Conservation (phyloP, 768 basidiomycete genomes). For the Lentinus brumalis region DNA sequence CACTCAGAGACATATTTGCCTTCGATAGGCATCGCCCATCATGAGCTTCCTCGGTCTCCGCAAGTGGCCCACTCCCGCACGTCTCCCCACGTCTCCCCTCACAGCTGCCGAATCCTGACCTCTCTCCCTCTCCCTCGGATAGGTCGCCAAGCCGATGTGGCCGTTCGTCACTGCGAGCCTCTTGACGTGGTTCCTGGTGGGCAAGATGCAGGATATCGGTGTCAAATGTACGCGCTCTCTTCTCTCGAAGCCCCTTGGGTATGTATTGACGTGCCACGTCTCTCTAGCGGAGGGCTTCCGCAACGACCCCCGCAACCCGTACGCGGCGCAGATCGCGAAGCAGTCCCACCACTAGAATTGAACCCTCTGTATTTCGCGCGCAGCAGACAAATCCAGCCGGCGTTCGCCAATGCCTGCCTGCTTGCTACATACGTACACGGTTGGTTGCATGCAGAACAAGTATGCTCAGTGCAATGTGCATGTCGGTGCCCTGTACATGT, state of each 20-base stretch:
- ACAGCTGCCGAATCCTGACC: background rate
- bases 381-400: constrained; percentile 7
- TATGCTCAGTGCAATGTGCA: too few species aligned
- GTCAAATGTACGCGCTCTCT: constrained; percentile 65
- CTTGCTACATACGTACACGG: too few species aligned
- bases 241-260: background rate
- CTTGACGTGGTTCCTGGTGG: constrained; percentile 68
- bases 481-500: too few species aligned
- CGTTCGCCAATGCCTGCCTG: background rate
- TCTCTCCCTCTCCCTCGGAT: constrained; percentile 12
- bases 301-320: constrained; percentile 82
- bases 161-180: constrained; percentile 72
- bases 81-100: constrained; percentile 33
- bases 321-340: constrained; percentile 75
- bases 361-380: background rate
- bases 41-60: constrained; percentile 82
- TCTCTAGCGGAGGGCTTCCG: constrained; percentile 62
- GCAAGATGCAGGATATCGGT: constrained; percentile 65
- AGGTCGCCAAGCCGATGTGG: constrained; percentile 78
- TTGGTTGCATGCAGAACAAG: too few species aligned
- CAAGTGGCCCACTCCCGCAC: constrained; percentile 78
- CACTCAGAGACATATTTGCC: background rate
- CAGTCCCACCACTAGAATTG: constrained; percentile 38
- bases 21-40: constrained; percentile 8
- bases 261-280: constrained; percentile 8